Conservation (phyloP, 495 filamentous ascomycete species). For the Xylaria acuta region DNA sequence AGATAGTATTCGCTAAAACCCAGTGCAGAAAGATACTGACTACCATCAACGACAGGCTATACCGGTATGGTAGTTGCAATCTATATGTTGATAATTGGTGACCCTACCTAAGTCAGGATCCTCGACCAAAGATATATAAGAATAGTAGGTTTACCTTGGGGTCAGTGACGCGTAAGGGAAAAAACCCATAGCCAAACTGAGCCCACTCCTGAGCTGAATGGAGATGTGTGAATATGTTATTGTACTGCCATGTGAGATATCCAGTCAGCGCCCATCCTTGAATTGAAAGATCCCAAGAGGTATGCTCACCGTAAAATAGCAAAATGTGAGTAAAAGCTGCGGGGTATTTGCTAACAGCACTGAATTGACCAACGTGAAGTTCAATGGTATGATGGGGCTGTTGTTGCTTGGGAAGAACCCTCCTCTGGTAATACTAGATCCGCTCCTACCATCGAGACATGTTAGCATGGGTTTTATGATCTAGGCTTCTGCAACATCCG, state of each 20-base stretch:
- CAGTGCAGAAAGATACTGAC: conserved; percentile 48
- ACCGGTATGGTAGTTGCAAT: conserved; percentile 53
- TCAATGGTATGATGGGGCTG: conserved; percentile 27
- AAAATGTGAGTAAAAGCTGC: conserved; percentile 49
- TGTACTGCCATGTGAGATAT: not conserved
- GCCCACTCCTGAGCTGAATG: conserved; percentile 32
- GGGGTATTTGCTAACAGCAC: conserved; percentile 51
- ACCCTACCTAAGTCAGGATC: conserved; percentile 24
- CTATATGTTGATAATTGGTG: conserved; percentile 52
- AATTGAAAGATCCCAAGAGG: conserved; percentile 8
- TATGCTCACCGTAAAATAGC: conserved; percentile 44
- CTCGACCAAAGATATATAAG: too few relatives aligned
- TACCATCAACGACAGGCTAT: conserved; percentile 45
- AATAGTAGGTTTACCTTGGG: conserved; percentile 33
- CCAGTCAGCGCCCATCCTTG: not conserved
- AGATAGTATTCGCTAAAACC: conserved; percentile 43
- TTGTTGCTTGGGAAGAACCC: conserved; percentile 31
- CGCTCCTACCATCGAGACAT: not conserved
- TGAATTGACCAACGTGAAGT: conserved; percentile 14
- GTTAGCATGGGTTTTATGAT: not conserved
- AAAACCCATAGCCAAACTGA: conserved; percentile 35
- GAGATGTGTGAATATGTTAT: conserved; percentile 35
- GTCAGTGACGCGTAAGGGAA: conserved; percentile 54
- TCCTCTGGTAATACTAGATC: conserved; percentile 12
- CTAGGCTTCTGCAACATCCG: too few relatives aligned